Percentiles rank a stretch among this genome's conserved stretches.
Evolutionary conservation across 495 filamentous ascomycete genomes (phyloP).

Genomic region (Pyronema omphalodes): DNA sequence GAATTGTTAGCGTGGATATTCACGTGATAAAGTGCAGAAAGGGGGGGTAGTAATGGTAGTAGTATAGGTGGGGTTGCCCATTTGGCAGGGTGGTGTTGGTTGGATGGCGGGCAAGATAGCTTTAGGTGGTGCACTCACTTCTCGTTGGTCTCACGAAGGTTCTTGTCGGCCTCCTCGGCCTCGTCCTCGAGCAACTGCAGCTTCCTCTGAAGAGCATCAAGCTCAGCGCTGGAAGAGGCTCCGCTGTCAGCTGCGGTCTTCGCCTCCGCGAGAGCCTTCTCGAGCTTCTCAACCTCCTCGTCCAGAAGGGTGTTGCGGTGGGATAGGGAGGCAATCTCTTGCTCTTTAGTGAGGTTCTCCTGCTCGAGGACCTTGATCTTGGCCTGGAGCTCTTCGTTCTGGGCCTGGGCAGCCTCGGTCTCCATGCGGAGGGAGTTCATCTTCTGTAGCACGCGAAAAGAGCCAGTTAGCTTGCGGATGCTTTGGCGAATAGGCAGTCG

Average conservation of each 20-base stretch:
- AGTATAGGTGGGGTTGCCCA: background rate
- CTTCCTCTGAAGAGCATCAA: slow-evolving; percentile 75
- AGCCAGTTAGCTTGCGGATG: background rate
- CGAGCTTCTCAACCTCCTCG: slow-evolving; percentile 74
- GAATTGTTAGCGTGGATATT: no score
- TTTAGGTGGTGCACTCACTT: slow-evolving; percentile 45
- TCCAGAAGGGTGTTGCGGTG: slow-evolving; percentile 88
- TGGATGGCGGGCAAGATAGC: background rate
- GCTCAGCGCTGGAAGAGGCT: slow-evolving; percentile 57
- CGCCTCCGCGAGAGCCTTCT: slow-evolving; percentile 51
- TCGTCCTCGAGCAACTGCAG: slow-evolving; percentile 94
- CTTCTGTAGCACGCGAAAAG: slow-evolving; percentile 43
- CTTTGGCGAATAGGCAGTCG: background rate
- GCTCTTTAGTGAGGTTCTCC: slow-evolving; percentile 88
- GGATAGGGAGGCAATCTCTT: slow-evolving; percentile 85
- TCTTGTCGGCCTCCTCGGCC: slow-evolving; percentile 86
- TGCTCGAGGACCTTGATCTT: slow-evolving; percentile 83
- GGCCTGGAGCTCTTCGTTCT: slow-evolving; percentile 69
- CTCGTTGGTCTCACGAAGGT: slow-evolving; percentile 87
- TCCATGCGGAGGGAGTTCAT: slow-evolving; percentile 83
- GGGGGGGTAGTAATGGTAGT: slow-evolving; percentile 8
- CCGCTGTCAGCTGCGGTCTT: slow-evolving; percentile 63
- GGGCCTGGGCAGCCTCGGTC: slow-evolving; percentile 59
- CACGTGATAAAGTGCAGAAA: background rate
- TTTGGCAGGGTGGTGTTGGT: background rate